These are phyloP conservation scores for Hemisphaericaspora lyxosophila DNA, from an alignment of 1,139 yeast species.

Conservation along the genomic window DNA sequence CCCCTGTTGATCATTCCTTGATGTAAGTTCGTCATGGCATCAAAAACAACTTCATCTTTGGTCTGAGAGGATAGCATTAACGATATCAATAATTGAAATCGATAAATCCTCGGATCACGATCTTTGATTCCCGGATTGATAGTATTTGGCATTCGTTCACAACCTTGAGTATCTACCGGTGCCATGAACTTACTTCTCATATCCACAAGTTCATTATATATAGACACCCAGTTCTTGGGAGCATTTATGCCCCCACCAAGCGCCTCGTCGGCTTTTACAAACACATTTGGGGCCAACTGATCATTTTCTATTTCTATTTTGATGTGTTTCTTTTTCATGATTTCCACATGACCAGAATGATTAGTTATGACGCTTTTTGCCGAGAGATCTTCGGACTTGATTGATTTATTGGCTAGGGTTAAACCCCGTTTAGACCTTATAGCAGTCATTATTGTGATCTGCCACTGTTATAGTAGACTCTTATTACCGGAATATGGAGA, in stretches of 20 bases:
- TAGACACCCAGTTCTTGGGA: constrained; percentile 43
- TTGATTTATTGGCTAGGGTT: background rate
- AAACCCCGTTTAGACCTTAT: background rate
- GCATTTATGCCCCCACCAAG: constrained; percentile 29
- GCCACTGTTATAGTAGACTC: too few species aligned
- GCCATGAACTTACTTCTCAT: constrained; percentile 67
- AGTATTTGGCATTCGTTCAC: constrained; percentile 68
- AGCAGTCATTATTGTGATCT: background rate
- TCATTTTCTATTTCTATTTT: constrained; percentile 13
- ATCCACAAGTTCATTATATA: constrained; percentile 60
- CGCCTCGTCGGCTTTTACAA: constrained; percentile 15
- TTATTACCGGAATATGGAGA: too few species aligned
- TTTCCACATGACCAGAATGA: background rate
- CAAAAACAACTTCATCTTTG: constrained; percentile 79
- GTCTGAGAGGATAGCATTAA: constrained; percentile 92
- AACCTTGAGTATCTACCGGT: constrained; percentile 90
- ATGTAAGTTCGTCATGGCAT: constrained; percentile 67
- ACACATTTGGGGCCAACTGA: constrained; percentile 13
- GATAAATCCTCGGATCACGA: constrained; percentile 41
- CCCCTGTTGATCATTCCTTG: constrained; percentile 35
- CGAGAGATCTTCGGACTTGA: constrained; percentile 1
- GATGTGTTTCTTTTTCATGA: constrained; percentile 5
- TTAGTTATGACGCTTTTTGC: background rate
- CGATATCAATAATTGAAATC: constrained; percentile 76
- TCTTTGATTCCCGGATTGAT: constrained; percentile 30